Conservation (phyloP, 257 asterid species). For the Galeopsis tetrahit region DNA sequence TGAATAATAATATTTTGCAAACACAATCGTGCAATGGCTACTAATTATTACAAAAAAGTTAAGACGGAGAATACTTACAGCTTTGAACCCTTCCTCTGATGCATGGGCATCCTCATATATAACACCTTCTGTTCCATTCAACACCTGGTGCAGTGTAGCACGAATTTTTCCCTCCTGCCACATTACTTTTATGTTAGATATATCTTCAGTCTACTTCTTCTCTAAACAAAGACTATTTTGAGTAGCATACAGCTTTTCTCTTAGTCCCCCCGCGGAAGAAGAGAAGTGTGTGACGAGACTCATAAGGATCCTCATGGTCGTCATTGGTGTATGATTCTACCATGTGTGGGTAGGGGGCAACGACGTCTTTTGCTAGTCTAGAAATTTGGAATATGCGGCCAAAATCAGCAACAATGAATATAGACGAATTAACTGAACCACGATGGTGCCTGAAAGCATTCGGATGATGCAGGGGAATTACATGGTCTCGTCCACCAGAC, state of each 20-base stretch:
- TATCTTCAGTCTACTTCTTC: not conserved
- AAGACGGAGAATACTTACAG: slow-evolving; percentile 55
- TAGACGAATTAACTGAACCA: slow-evolving; percentile 63
- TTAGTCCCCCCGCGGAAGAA: slow-evolving; percentile 88
- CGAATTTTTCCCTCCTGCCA: slow-evolving; percentile 89
- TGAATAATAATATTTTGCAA: no score
- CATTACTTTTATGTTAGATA: slow-evolving; percentile 24
- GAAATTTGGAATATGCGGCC: slow-evolving; percentile 72
- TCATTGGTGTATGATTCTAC: slow-evolving; percentile 65
- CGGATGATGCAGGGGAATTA: slow-evolving; percentile 92
- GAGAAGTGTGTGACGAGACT: slow-evolving; percentile 73
- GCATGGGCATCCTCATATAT: slow-evolving; percentile 66
- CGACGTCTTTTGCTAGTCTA: slow-evolving; percentile 80
- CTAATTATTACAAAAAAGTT: not conserved
- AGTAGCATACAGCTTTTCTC: slow-evolving; percentile 77
- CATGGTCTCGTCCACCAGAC: slow-evolving; percentile 86
- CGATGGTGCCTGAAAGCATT: slow-evolving; percentile 88
- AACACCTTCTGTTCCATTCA: slow-evolving; percentile 63
- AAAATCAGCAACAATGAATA: slow-evolving; percentile 88
- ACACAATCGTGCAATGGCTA: not conserved
- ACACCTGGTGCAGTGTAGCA: slow-evolving; percentile 50
- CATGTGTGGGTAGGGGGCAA: slow-evolving; percentile 90
- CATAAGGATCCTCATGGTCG: slow-evolving; percentile 57
- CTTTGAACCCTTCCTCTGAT: slow-evolving; percentile 72
- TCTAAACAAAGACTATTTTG: not conserved